phyloP scores from a whole-genome alignment of 768 basidiomycete genomes.

The Suillus subluteus region DNA sequence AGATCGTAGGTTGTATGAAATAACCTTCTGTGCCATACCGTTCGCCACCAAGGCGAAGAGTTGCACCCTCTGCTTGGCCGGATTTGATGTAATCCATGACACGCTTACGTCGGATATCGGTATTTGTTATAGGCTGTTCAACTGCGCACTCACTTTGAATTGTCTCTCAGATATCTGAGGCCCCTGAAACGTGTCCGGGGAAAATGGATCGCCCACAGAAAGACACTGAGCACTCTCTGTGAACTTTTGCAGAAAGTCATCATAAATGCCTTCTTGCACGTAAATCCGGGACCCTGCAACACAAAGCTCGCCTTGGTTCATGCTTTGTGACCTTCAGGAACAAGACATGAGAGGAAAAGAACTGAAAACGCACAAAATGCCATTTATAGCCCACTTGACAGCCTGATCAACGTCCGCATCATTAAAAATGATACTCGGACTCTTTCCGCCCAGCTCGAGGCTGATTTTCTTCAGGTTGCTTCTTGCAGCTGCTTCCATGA shows the following conservation, averaged over 20 bases:
- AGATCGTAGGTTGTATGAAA: slow-evolving; percentile 78
- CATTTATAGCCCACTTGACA: slow-evolving; percentile 70
- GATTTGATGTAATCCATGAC: slow-evolving; percentile 79
- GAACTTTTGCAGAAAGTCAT: slow-evolving; percentile 68
- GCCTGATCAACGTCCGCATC: slow-evolving; percentile 55
- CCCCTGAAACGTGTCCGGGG: slow-evolving; percentile 62
- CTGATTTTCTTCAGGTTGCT: slow-evolving; percentile 81
- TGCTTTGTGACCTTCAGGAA: slow-evolving; percentile 41
- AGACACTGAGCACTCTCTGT: slow-evolving; percentile 53
- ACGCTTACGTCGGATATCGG: slow-evolving; percentile 86
- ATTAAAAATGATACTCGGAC: slow-evolving; percentile 51
- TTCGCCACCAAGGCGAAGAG: slow-evolving; percentile 64
- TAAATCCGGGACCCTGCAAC: slow-evolving; percentile 82
- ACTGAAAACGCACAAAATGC: slow-evolving; percentile 63
- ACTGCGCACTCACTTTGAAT: slow-evolving; percentile 56
- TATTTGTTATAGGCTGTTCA: slow-evolving; percentile 47
- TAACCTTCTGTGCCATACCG: slow-evolving; percentile 63
- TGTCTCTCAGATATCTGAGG: slow-evolving; percentile 80
- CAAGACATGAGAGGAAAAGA: neutral
- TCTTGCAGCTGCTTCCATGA: slow-evolving; percentile 79
- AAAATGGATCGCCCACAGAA: slow-evolving; percentile 79
- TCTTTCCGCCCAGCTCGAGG: slow-evolving; percentile 61
- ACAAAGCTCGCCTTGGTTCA: slow-evolving; percentile 79
- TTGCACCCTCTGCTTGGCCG: slow-evolving; percentile 75
- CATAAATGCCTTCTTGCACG: slow-evolving; percentile 80